Evolutionary conservation across 768 basidiomycete species (phyloP), one percentile per base, ranked within the genome.

Genomic region (Boletus patriciae): DNA sequence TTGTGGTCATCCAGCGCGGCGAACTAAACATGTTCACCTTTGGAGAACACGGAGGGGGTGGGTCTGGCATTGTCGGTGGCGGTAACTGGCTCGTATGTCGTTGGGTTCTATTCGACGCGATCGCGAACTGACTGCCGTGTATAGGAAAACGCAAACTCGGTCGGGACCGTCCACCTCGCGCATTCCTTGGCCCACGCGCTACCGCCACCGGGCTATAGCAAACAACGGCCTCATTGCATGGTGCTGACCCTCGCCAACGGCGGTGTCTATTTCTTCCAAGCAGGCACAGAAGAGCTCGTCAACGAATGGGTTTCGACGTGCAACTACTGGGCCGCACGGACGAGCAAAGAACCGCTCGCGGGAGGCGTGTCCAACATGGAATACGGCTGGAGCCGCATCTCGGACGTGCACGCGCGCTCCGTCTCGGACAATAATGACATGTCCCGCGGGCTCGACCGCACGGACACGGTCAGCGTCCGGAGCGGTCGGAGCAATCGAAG

Each of bases 301-400:
- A 90, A 91, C 65, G 97, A 99, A 72, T 98, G 97, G 97, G 95
- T 97, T 8, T 88, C 91, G 40, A 97, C 97, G 0, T 98, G 96
- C 82, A 99, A 98, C 76, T 99, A 99, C 70, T 98, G 97, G 97
- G 92, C 97, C 0, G 97, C 96, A 3, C 81, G 97, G 44, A 91
- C 86, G 54, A 94, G 92, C 72, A 94, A 96, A 65, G 95, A 98
- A 68, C 97, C 97, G 1, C 81, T 99, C 3, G 82, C 90, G 2
- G 97, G 97, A 6, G 97, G 97, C 23, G 95, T 99, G 9, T 94
- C 93, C 47, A 99, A 98, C 75, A 96, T 98, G 91, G 97, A 99
- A 72, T 97, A 98, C 68, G 97, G 97, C 10, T 99, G 97, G 97
- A 95, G 85, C 70, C 82, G 92, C 19, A 80, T 93, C 9, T 63